phyloP scores from a whole-genome alignment of 176 grass and related monocot genomes.

The Pontederia paniculata region DNA sequence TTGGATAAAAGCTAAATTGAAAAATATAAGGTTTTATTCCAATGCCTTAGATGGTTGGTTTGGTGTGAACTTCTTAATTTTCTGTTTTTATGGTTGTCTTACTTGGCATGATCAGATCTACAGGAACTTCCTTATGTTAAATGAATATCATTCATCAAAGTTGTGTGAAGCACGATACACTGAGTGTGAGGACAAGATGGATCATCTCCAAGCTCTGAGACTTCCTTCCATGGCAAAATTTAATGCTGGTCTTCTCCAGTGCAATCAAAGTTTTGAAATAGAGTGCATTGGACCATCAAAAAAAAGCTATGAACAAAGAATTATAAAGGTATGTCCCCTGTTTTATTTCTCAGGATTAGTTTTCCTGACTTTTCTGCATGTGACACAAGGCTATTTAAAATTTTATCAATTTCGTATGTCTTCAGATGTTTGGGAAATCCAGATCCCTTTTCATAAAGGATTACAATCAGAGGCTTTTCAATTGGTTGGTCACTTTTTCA shows the following conservation, averaged over 20 bases:
- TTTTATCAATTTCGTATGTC: slow-evolving; percentile 1
- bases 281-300: slow-evolving; percentile 71
- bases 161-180: slow-evolving; percentile 66
- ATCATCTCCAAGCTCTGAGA: slow-evolving; percentile 68
- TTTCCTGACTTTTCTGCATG: too few species aligned
- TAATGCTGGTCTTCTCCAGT: slow-evolving; percentile 62
- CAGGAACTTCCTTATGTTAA: slow-evolving; percentile 47
- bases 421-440: slow-evolving; percentile 65
- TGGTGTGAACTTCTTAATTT: background rate
- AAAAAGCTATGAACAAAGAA: slow-evolving; percentile 43
- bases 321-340: slow-evolving; percentile 44
- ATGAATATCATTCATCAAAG: slow-evolving; percentile 90
- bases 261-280: slow-evolving; percentile 64
- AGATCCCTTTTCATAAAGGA: slow-evolving; percentile 73
- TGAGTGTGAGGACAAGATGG: slow-evolving; percentile 88
- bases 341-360: too few species aligned
- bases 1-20: too few species aligned
- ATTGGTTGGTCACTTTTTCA: slow-evolving; percentile 74
- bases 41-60: too few species aligned
- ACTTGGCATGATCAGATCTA: slow-evolving; percentile 28
- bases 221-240: slow-evolving; percentile 99
- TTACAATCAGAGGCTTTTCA: slow-evolving; percentile 85
- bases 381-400: background rate
- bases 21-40: too few species aligned
- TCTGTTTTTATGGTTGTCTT: background rate